A percentile compares a stretch with the other conserved stretches of the same genome.
These are phyloP conservation scores for Xylaria sp. DNA, from an alignment of 2,329 filamentous ascomycete genomes.

Conservation along the genomic window DNA sequence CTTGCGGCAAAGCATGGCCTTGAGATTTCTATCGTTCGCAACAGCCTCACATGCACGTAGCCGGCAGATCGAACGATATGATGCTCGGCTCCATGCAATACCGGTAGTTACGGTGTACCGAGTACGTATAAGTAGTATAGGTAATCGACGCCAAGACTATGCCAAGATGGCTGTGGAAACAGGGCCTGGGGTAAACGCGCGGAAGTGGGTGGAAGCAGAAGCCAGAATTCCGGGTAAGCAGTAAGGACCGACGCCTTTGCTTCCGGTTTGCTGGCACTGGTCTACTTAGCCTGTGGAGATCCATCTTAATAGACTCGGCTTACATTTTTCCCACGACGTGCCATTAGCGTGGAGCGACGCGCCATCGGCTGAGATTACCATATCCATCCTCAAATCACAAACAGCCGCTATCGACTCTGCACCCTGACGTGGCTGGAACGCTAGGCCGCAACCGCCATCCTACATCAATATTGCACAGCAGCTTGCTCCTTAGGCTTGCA, in stretches of 20 bases:
- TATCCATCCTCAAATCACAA: constrained; percentile 6
- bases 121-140: neutral
- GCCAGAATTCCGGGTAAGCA: constrained; percentile 17
- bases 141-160: constrained; percentile 1
- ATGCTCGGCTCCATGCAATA: neutral
- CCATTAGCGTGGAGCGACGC: constrained; percentile 13
- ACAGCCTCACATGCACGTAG: constrained; percentile 3
- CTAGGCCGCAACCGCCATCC: neutral
- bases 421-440: constrained; percentile 10
- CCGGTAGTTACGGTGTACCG: neutral
- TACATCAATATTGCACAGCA: constrained; percentile 13
- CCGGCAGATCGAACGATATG: constrained; percentile 12
- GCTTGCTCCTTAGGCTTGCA: constrained; percentile 16
- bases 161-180: constrained; percentile 4
- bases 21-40: neutral
- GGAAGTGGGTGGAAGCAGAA: constrained; percentile 19
- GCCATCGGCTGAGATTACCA: constrained; percentile 17
- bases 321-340: constrained; percentile 8
- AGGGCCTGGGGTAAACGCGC: constrained; percentile 24
- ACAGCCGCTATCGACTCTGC: neutral
- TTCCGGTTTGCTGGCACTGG: constrained; percentile 25
- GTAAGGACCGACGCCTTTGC: constrained; percentile 1
- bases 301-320: constrained; percentile 1
- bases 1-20: neutral
- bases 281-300: constrained; percentile 9